Evolutionary conservation across 306 rosid genomes (phyloP).

Genomic region (Vachellia collinsii): DNA sequence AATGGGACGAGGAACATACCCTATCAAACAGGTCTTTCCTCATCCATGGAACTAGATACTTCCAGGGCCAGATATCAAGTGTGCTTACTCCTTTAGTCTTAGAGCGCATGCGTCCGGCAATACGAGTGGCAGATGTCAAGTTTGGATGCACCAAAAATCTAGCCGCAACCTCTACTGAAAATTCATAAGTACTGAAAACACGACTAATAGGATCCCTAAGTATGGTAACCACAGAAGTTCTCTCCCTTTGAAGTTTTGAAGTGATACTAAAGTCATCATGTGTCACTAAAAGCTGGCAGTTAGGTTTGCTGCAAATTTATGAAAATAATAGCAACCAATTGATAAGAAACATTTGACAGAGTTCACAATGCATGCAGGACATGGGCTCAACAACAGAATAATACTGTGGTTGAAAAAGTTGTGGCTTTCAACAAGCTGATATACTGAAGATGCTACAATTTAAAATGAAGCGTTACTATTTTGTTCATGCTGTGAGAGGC

Average conservation of each 20-base stretch:
- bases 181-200: slow-evolving; percentile 88
- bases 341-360: slow-evolving; percentile 27
- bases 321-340: slow-evolving; percentile 26
- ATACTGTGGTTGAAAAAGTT: slow-evolving; percentile 15
- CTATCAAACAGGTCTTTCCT: slow-evolving; percentile 86
- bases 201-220: slow-evolving; percentile 94
- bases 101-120: slow-evolving; percentile 64
- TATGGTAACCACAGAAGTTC: slow-evolving; percentile 91
- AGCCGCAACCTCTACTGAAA: slow-evolving; percentile 96
- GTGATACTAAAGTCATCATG: slow-evolving; percentile 95
- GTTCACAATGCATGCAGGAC: not conserved
- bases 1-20: slow-evolving; percentile 49
- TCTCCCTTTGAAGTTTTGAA: slow-evolving; percentile 85
- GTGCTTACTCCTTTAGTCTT: slow-evolving; percentile 82
- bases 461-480: slow-evolving; percentile 25
- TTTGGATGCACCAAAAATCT: slow-evolving; percentile 97
- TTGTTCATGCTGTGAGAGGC: slow-evolving; percentile 3
- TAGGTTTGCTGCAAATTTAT: slow-evolving; percentile 63
- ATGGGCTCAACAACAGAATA: slow-evolving; percentile 30
- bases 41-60: slow-evolving; percentile 98
- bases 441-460: slow-evolving; percentile 28
- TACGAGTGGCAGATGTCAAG: slow-evolving; percentile 79
- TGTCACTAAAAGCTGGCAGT: slow-evolving; percentile 84
- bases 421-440: slow-evolving; percentile 31
- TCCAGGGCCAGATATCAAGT: slow-evolving; percentile 99